Base-by-base conservation (phyloP, 495 filamentous ascomycete species). In the Massariosphaeria phaeospora region DNA sequence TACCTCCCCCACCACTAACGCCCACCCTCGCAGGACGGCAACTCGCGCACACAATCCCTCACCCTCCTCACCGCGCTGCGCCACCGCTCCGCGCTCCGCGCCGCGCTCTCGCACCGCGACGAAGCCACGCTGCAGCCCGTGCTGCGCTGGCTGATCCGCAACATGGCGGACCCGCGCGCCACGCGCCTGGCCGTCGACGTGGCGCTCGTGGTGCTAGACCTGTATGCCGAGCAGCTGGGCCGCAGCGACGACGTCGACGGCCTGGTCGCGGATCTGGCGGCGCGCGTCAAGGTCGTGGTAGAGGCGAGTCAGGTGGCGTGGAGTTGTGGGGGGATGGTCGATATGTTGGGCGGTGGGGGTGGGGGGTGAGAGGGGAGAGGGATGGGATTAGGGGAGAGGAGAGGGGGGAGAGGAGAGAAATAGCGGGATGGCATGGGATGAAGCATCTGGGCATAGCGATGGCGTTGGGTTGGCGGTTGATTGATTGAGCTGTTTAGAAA, bases 81-180 rank as follows among this genome's bases (percentile, higher is more conserved):
- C 8, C 93, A 99, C 70, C 84, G 93, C 25, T 90, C 85, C 29
- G 93, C 94, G 1, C 76, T 95, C 36, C 79, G 84, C n/a, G 79
- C 84, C 23, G 87, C 93, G 7, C 75, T 99, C 27, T 76, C 83
- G 61, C 81, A 82, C 41, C 80, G 93, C n/a, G 89, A 95, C 66
- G 89, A 95, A 67, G 75, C 78, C 7, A 81, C 83, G 0, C 80
- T 97, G 2, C 77, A 86, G 63, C 91, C 91, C 0, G 77, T 97
- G 1, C 72, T 97, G 35, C 79, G 76, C 55, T 99, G 93, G 93
- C 73, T 90, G 5, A 75, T 81, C 66, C 83, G 83, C 65, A 76
- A 88, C 65, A 83, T 97, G 55, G 71, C 78, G 2, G 84, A 96
- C 66, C 85, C 90, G 26, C 79, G 88, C 21, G 84, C 90, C 65